Percentiles rank a stretch among this genome's conserved stretches.
These are phyloP conservation scores for Diatrype stigma DNA, from an alignment of 2,329 filamentous ascomycete species.

Conservation along the genomic window DNA sequence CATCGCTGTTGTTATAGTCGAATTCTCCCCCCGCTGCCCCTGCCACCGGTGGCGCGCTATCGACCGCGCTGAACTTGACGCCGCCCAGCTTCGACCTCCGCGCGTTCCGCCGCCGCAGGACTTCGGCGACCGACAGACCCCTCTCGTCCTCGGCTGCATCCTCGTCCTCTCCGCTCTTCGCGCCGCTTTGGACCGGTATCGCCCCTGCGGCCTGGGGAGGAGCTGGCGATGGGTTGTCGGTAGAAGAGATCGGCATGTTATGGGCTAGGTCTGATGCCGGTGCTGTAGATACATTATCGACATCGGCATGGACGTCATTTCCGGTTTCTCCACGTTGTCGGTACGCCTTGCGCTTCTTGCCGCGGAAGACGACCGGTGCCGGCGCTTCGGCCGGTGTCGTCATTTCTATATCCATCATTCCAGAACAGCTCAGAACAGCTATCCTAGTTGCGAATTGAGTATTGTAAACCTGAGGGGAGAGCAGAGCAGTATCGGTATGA, in stretches of 20 bases:
- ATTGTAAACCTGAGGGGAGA: too few relatives aligned
- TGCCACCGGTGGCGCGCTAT: conserved; percentile 10
- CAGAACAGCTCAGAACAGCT: background rate
- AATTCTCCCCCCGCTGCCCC: conserved; percentile 18
- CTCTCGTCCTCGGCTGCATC: conserved; percentile 27
- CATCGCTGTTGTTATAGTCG: conserved; percentile 17
- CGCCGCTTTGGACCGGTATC: conserved; percentile 6
- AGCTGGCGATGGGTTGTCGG: conserved; percentile 1
- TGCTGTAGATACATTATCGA: conserved; percentile 4
- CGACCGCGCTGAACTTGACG: conserved; percentile 48
- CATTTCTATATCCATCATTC: conserved; percentile 18
- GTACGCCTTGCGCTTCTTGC: conserved; percentile 58
- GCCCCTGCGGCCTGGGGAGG: conserved; percentile 2
- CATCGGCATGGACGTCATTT: conserved; percentile 5
- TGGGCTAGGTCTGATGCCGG: conserved; percentile 3
- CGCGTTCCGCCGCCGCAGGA: conserved; percentile 49
- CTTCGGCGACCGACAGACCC: conserved; percentile 43
- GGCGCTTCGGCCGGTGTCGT: conserved; percentile 24
- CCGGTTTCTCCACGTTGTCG: conserved; percentile 42
- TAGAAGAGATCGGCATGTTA: background rate
- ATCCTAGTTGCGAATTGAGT: too few relatives aligned
- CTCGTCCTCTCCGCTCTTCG: conserved; percentile 7
- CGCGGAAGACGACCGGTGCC: conserved; percentile 50
- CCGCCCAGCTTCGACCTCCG: conserved; percentile 48
- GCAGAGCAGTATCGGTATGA: too few relatives aligned